These are phyloP conservation scores for Suaeda aralocaspica DNA, from an alignment of 148 eudicot species.

Conservation along the genomic window DNA sequence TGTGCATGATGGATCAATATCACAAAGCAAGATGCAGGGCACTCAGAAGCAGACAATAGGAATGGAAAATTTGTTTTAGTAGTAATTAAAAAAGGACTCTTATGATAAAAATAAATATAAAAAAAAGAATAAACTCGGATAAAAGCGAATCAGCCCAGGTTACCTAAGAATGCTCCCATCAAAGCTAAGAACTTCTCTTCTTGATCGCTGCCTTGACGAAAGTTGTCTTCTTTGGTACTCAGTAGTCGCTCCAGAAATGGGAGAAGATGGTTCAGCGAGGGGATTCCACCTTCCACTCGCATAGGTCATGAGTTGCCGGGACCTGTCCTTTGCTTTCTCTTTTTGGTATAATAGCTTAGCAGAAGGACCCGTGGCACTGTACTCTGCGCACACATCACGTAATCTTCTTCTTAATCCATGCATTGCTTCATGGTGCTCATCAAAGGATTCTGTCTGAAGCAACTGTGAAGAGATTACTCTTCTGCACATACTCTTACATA, in stretches of 20 bases:
- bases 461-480: slow-evolving; percentile 73
- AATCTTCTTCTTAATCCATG: slow-evolving; percentile 68
- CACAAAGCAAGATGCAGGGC: too few relatives aligned
- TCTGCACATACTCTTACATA: slow-evolving; percentile 73
- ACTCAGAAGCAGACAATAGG: too few relatives aligned
- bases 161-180: slow-evolving; percentile 85
- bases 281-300: slow-evolving; percentile 98
- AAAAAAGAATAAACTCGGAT: not conserved
- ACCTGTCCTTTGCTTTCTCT: slow-evolving; percentile 55
- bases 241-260: slow-evolving; percentile 61
- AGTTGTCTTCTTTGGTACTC: slow-evolving; percentile 61
- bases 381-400: slow-evolving; percentile 65
- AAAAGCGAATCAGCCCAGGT: slow-evolving; percentile 5
- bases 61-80: too few relatives aligned
- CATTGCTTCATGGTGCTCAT: slow-evolving; percentile 84
- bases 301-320: slow-evolving; percentile 73
- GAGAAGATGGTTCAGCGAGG: slow-evolving; percentile 85
- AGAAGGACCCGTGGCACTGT: slow-evolving; percentile 75
- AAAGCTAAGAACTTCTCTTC: slow-evolving; percentile 81
- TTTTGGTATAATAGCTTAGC: slow-evolving; percentile 74
- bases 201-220: slow-evolving; percentile 59
- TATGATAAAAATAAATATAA: too few relatives aligned
- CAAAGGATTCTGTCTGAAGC: slow-evolving; percentile 65
- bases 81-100: too few relatives aligned
- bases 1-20: not conserved